Conservation (phyloP, 2,329 filamentous ascomycete species). For the Monilinia laxa region DNA sequence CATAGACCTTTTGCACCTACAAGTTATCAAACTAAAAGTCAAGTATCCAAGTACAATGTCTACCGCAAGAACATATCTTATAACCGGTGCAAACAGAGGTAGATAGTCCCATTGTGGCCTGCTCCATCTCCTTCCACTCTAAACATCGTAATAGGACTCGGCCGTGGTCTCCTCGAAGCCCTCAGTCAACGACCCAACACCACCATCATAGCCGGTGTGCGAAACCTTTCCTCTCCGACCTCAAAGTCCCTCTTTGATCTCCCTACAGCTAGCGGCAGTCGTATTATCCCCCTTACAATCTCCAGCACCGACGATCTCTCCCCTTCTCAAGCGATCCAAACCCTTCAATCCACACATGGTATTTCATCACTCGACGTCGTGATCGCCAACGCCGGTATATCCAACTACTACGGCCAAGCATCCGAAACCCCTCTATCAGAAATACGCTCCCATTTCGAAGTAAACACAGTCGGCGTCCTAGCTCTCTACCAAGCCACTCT, state of each 20-base stretch:
- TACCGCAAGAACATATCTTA: conserved; percentile 24
- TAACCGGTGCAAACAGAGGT: conserved; percentile 45
- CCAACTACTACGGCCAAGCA: conserved; percentile 39
- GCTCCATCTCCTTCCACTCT: not conserved
- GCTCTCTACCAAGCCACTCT: conserved; percentile 48
- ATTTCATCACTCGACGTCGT: conserved; percentile 50
- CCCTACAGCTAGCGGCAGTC: conserved; percentile 41
- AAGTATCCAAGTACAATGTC: conserved; percentile 1
- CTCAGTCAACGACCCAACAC: conserved; percentile 27
- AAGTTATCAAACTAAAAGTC: not conserved
- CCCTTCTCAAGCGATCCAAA: conserved; percentile 41
- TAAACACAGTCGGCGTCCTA: conserved; percentile 48
- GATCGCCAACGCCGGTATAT: conserved; percentile 53
- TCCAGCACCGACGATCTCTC: conserved; percentile 46
- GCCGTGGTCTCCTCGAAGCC: conserved; percentile 37
- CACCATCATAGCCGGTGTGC: conserved; percentile 41
- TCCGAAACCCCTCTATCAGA: conserved; percentile 42
- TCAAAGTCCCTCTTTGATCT: conserved; percentile 42
- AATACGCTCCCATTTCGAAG: conserved; percentile 43
- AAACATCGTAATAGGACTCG: conserved; percentile 34
- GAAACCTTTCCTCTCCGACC: conserved; percentile 38
- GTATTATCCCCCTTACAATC: conserved; percentile 40
- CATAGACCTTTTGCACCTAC: not conserved
- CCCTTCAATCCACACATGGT: conserved; percentile 38
- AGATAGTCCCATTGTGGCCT: not conserved